Conservation (phyloP, 1,139 yeast species). For the Kurtzmaniella quercitrusa region DNA sequence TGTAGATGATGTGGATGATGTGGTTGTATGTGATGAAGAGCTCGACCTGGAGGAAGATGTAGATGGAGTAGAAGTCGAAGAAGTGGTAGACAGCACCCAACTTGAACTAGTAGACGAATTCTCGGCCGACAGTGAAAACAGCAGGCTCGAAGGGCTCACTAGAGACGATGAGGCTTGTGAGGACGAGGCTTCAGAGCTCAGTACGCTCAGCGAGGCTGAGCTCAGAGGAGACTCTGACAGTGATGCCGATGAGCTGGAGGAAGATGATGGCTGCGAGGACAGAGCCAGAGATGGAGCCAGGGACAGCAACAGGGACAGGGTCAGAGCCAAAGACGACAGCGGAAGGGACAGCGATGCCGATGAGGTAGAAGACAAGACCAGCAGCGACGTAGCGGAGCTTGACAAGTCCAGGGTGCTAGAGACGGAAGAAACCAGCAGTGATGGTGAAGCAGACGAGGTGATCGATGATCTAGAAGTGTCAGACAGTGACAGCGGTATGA, state of each 20-base stretch:
- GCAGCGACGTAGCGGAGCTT: conserved; percentile 4
- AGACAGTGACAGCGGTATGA: conserved; percentile 2
- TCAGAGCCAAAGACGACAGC: conserved; percentile 1
- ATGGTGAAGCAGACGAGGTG: background rate
- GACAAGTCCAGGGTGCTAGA: conserved; percentile 2
- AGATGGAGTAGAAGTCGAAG: conserved; percentile 1
- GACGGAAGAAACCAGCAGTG: conserved; percentile 1
- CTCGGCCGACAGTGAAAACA: background rate
- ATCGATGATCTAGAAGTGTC: background rate
- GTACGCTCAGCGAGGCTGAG: conserved; percentile 10
- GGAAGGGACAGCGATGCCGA: conserved; percentile 1
- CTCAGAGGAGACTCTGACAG: conserved; percentile 9
- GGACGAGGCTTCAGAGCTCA: conserved; percentile 6
- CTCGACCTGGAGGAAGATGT: conserved; percentile 4
- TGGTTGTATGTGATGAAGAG: background rate
- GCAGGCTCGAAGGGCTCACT: conserved; percentile 1
- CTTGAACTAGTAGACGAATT: background rate
- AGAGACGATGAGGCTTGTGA: conserved; percentile 3
- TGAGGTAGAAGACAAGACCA: conserved; percentile 1
- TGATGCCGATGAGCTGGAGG: conserved; percentile 5
- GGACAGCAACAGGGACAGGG: conserved; percentile 1
- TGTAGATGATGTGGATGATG: background rate
- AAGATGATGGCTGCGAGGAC: conserved; percentile 2
- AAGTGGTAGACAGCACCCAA: background rate
- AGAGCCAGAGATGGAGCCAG: conserved; percentile 5